Evolutionary conservation across 768 basidiomycete species (phyloP), one percentile per base, ranked within the genome.

Genomic region (Podaxis carcinomalis): DNA sequence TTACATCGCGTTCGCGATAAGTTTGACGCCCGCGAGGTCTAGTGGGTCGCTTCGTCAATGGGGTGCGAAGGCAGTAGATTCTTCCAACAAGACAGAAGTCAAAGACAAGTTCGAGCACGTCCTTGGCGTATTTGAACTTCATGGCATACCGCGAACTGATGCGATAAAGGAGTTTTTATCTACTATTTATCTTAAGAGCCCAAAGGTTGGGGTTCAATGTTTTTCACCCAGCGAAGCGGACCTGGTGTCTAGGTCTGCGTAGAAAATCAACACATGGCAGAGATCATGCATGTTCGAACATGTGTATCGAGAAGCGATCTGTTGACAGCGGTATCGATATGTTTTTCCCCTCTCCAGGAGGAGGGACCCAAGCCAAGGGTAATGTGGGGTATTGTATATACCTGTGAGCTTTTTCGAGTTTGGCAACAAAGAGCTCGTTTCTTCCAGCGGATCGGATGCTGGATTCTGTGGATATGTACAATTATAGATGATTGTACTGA

Each of bases 221-320:
- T 42, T 42, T 42, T 13, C 11, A 19, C n/a, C 4, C 5, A 42
- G 13, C n/a, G 40, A 3, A 19, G 13, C 14, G 14, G 40, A 42
- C n/a, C 13, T 42, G 40, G 40, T 19, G 16, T 42, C n/a, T 14
- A 5, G 14, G 50, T 36, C 11, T 49, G 27, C 27, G 5, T 16
- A 19, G 40, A 46, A 32, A 56, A 44, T 28, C 13, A 36, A 57
- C 28, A 36, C 11, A 23, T 23, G 21, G 46, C 5, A 36, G 44
- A 50, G 21, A 39, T 32, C 46, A 57, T 23, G 28, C 46, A 27
- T 50, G 23, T n/a, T 11, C 11, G 19, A 42, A 56, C 57, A 58
- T 58, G 57, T 28, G 35, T 51, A 50, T 58, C 47, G 57, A 40
- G 57, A 51, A 40, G 25, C 40, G 50, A 51, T 59, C 37, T n/a